These are phyloP conservation scores for Aspergillus proliferans DNA, from an alignment of 2,329 filamentous ascomycete species.

Conservation along the genomic window DNA sequence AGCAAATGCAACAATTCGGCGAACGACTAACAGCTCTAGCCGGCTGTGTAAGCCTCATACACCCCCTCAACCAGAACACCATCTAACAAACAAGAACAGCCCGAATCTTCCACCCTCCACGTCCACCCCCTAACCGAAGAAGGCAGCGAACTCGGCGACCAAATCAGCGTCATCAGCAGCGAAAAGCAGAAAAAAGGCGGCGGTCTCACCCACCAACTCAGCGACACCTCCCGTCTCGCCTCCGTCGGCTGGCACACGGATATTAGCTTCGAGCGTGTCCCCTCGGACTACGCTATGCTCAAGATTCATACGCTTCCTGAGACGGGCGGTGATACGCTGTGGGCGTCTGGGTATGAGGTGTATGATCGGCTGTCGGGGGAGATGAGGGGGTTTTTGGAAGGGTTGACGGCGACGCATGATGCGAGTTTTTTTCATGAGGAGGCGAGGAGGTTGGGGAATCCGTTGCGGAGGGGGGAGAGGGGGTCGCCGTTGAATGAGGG, in stretches of 20 bases:
- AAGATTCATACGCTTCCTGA: conserved; percentile 51
- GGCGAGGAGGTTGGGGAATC: conserved; percentile 16
- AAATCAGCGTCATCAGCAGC: conserved; percentile 61
- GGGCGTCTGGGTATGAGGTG: conserved; percentile 61
- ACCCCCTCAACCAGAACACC: not conserved
- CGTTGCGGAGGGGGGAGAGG: conserved; percentile 41
- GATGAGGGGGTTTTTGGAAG: conserved; percentile 53
- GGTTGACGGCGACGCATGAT: conserved; percentile 52
- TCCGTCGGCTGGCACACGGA: conserved; percentile 53
- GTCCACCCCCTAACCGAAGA: conserved; percentile 56
- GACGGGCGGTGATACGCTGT: conserved; percentile 57
- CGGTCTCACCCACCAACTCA: conserved; percentile 25
- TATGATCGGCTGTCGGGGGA: conserved; percentile 57
- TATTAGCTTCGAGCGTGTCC: conserved; percentile 59
- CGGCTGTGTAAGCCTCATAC: conserved; percentile 30
- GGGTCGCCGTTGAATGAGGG: conserved; percentile 53
- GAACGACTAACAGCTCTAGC: conserved; percentile 40
- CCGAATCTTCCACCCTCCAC: conserved; percentile 49
- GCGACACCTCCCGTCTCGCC: conserved; percentile 30
- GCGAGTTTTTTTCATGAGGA: conserved; percentile 49
- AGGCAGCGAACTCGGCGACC: conserved; percentile 50
- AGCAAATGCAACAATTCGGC: conserved; percentile 55
- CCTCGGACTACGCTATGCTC: conserved; percentile 58
- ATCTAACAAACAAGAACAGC: conserved; percentile 27
- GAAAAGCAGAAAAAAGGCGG: conserved; percentile 45